A percentile compares a stretch with the other conserved stretches of the same genome.
phyloP scores from a whole-genome alignment of 2,329 filamentous ascomycete genomes.

The Cryphonectria japonica region DNA sequence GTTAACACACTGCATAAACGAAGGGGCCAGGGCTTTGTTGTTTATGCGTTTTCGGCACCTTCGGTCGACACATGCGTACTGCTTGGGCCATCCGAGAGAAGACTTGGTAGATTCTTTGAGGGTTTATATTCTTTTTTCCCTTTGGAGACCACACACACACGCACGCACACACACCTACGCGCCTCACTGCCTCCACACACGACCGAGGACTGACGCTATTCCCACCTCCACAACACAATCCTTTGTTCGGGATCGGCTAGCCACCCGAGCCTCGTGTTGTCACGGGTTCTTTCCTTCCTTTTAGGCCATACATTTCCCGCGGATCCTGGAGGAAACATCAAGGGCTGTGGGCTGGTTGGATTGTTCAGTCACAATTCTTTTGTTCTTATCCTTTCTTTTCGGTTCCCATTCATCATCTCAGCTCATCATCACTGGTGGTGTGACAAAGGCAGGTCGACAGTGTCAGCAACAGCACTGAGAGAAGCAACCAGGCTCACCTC shows the following conservation, averaged over 20 bases:
- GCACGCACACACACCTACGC: no score
- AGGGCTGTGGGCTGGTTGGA: background rate
- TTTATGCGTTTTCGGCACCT: background rate
- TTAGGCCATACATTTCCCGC: background rate
- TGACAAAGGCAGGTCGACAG: background rate
- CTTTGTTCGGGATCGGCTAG: conserved; percentile 22
- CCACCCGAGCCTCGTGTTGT: conserved; percentile 13
- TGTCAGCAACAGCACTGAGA: background rate
- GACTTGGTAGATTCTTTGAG: background rate
- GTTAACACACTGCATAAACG: background rate
- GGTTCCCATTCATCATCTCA: background rate
- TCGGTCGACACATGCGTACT: background rate
- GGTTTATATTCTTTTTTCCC: no score
- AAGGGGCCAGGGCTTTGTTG: background rate
- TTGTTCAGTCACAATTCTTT: background rate
- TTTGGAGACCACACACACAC: background rate
- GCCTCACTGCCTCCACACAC: background rate
- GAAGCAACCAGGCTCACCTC: background rate
- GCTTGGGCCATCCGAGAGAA: background rate
- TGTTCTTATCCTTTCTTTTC: background rate
- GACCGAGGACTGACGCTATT: conserved; percentile 12
- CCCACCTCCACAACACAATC: background rate
- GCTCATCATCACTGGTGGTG: background rate
- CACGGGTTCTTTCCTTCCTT: conserved; percentile 4
- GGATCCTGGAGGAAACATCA: conserved; percentile 3